Conservation (phyloP, 2,329 filamentous ascomycete genomes). For the Trichoderma hamatum region DNA sequence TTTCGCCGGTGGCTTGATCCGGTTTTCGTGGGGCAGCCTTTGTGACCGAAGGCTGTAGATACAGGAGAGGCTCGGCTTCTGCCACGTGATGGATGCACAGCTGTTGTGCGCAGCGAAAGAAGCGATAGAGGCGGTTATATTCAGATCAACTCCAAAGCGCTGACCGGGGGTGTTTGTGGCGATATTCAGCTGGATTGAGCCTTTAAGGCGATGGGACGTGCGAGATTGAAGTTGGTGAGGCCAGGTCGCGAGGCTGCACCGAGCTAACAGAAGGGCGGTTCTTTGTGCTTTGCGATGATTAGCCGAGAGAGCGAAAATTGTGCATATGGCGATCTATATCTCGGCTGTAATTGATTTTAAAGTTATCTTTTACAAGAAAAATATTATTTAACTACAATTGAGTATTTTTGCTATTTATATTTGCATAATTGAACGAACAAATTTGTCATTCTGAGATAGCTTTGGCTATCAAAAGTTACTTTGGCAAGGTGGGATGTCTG, state of each 20-base stretch:
- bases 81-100: neutral
- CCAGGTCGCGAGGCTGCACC: constrained; percentile 29
- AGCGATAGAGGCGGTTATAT: constrained; percentile 4
- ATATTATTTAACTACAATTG: neutral
- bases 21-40: constrained; percentile 26
- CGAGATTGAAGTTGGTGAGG: constrained; percentile 29
- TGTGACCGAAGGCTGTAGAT: constrained; percentile 14
- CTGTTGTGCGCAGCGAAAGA: constrained; percentile 13
- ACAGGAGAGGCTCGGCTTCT: constrained; percentile 5
- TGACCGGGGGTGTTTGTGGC: constrained; percentile 4
- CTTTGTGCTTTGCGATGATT: constrained; percentile 4
- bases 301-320: neutral
- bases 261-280: constrained; percentile 29
- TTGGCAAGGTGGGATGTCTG: constrained; percentile 19
- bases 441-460: no score
- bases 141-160: constrained; percentile 18
- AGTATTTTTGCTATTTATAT: neutral
- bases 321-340: neutral
- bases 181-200: constrained; percentile 7
- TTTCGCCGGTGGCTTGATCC: constrained; percentile 6
- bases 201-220: constrained; percentile 26
- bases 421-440: accelerated
- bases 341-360: neutral
- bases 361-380: neutral
- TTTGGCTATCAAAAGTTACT: constrained; percentile 22